phyloP scores from a whole-genome alignment of 2,329 filamentous ascomycete species.

The Epichloe sylvatica region DNA sequence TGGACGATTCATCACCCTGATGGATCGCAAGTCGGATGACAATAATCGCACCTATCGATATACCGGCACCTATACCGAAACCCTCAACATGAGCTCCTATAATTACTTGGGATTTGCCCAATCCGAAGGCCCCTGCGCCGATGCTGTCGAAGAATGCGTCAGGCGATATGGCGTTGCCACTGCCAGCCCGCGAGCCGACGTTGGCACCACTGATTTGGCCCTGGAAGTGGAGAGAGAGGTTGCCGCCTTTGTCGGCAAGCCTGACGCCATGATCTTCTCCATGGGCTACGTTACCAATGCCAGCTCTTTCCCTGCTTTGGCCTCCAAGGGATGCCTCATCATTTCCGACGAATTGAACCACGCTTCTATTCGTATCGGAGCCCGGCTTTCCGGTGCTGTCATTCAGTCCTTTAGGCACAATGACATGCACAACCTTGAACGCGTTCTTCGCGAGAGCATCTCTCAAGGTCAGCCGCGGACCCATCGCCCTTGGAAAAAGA shows the following conservation, averaged over 20 bases:
- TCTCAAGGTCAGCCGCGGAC: slow-evolving; percentile 94
- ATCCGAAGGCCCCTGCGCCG: slow-evolving; percentile 90
- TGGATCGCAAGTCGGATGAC: slow-evolving; percentile 82
- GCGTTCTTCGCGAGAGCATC: slow-evolving; percentile 76
- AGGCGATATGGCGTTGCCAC: slow-evolving; percentile 74
- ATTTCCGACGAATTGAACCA: slow-evolving; percentile 97
- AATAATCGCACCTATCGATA: slow-evolving; percentile 83
- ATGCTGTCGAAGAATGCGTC: slow-evolving; percentile 75
- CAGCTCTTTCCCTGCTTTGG: slow-evolving; percentile 78
- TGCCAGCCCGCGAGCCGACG: slow-evolving; percentile 68
- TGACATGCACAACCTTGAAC: slow-evolving; percentile 78
- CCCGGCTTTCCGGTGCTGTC: slow-evolving; percentile 84
- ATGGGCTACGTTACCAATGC: slow-evolving; percentile 98
- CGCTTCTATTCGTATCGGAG: slow-evolving; percentile 89
- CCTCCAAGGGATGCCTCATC: slow-evolving; percentile 84
- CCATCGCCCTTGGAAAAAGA: slow-evolving; percentile 99
- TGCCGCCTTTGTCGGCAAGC: slow-evolving; percentile 86
- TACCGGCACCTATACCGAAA: slow-evolving; percentile 84
- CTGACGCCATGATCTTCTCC: slow-evolving; percentile 89
- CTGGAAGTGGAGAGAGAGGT: slow-evolving; percentile 81
- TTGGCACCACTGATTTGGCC: slow-evolving; percentile 76
- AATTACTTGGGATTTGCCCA: slow-evolving; percentile 98
- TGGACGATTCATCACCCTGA: slow-evolving; percentile 80
- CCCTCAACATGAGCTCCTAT: slow-evolving; percentile 97
- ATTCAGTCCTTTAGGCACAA: slow-evolving; percentile 98